Evolutionary conservation across 495 filamentous ascomycete species (phyloP), one percentile per base, ranked within the genome.

Genomic region (Lineolata rhizophorae): DNA sequence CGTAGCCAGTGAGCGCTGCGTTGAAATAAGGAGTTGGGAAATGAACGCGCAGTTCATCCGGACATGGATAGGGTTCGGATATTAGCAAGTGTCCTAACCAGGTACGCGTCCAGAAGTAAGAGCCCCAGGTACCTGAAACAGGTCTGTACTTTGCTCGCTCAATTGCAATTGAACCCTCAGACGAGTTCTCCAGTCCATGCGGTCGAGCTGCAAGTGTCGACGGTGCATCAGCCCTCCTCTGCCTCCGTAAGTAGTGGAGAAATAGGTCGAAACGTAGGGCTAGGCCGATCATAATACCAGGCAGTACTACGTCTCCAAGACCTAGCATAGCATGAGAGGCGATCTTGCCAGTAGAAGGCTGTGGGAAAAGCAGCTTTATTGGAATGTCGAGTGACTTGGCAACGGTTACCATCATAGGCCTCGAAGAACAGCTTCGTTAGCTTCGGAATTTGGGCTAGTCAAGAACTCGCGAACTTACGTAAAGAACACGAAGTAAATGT

Each of bases 401-500:
- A 17, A 97, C 87, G 0, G 84, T 85, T 8, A 94, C 76, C 87
- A 97, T 97, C 44, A 87, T 61, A 1, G 87, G 87, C 0, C 43
- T 60, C 19, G 43, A 32, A 13, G 12, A 11, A 24, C 1, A 15
- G n/a, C n/a, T n/a, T n/a, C n/a, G n/a, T n/a, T n/a, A n/a, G n/a
- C 15, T 13, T 20, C 5, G 21, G 13, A 18, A 26, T 1, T 26
- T 11, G 16, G 18, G 3, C 10, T 21, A 12, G 19, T 4, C 27
- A 37, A 5, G 20, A 14, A 27, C n/a, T 5, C 12, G 26, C 15
- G 22, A 6, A 53, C 62, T 45, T 48, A 68, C 58, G 87, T 97
- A 50, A 78, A 97, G 48, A 94, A 97, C 32, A 97, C 87, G 55
- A 95, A 90, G 46, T 83, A 76, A 32, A 97, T 85, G 42, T 97